Base-by-base conservation (phyloP, 2,329 filamentous ascomycete species). In the Sphaerulina musiva region DNA sequence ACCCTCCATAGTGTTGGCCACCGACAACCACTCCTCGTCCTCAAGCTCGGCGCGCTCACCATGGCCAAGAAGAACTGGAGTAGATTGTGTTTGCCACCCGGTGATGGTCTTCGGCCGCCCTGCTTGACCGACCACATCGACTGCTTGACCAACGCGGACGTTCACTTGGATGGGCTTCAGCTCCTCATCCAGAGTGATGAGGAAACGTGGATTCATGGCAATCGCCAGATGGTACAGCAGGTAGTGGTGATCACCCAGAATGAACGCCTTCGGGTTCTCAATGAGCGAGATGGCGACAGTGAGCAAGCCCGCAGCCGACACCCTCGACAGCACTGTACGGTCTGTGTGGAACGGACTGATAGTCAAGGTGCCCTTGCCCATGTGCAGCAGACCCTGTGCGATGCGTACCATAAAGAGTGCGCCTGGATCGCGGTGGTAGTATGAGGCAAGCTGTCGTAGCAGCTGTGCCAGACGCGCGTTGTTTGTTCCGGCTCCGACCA, bases 331-430 rank as follows among this genome's bases (percentile, higher is more conserved):
- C 23, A 98, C 89, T 73, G 95, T 90, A 55, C 95, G 87, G 70
- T 98, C 95, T 14, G 92, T 96, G 78, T 98, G 93, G 86, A 98
- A 98, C n/a, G 93, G 93, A 73, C 89, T 97, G 67, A 97, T 81
- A 2, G 90, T 88, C 68, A 98, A 82, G 3, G 93, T 97, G 64
- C 95, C 93, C 78, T 98, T 98, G 76, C 95, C 95, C 91, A 97
- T 97, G 77, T 98, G 95, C 62, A 98, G 74, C 44, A 98, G 82
- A 75, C 95, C 93, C 71, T 98, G 93, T 4, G 93, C 93, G 65
- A 98, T 97, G 68, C 93, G 88, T 26, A 98, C 93, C 93, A 98
- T 98, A 78, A 98, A 98, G 6, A 98, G 78, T 0, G 93, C 89
- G 69, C 96, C 93, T 65, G 95, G 87, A 64, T 98, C 93, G 49